Evolutionary conservation across 2,329 filamentous ascomycete genomes (phyloP).

Genomic region (Verticillium tricorpus): DNA sequence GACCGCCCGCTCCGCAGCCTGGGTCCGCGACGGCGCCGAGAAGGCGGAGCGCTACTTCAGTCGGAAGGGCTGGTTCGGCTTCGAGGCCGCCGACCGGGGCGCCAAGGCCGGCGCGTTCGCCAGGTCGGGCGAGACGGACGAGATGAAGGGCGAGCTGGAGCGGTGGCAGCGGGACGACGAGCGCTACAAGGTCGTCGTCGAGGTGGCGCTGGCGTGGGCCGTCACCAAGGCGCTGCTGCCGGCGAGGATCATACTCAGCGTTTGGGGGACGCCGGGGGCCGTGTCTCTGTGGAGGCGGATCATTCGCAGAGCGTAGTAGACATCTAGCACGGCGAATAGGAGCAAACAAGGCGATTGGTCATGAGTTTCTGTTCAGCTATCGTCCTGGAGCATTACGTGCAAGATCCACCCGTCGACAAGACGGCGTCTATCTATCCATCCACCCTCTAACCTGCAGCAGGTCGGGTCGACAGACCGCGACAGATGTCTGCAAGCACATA

Average conservation of each 20-base stretch:
- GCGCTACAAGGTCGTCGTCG: constrained; percentile 55
- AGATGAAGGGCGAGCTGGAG: constrained; percentile 24
- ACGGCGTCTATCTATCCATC: constrained; percentile 2
- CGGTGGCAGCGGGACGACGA: constrained; percentile 33
- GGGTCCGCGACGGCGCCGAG: constrained; percentile 59
- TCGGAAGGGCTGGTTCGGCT: constrained; percentile 76
- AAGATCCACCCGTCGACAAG: constrained; percentile 7
- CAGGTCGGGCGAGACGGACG: constrained; percentile 17
- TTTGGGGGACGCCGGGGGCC: constrained; percentile 86
- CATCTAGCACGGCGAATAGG: neutral
- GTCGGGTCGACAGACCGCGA: neutral
- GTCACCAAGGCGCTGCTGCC: constrained; percentile 84
- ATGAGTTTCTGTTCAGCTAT: neutral
- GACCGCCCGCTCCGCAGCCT: constrained; percentile 42
- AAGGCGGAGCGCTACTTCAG: constrained; percentile 74
- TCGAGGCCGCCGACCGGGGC: constrained; percentile 31
- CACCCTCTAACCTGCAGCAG: neutral
- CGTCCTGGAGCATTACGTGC: neutral
- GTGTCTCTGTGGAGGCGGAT: constrained; percentile 40
- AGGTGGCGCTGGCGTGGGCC: constrained; percentile 84
- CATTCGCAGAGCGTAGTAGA: neutral
- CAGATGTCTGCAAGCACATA: neutral
- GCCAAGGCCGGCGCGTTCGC: constrained; percentile 5
- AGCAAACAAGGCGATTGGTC: neutral
- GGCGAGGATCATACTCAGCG: constrained; percentile 67